Evolutionary conservation across 2,329 filamentous ascomycete genomes (phyloP), one percentile per base, ranked within the genome.

Genomic region (Colletotrichum truncatum): DNA sequence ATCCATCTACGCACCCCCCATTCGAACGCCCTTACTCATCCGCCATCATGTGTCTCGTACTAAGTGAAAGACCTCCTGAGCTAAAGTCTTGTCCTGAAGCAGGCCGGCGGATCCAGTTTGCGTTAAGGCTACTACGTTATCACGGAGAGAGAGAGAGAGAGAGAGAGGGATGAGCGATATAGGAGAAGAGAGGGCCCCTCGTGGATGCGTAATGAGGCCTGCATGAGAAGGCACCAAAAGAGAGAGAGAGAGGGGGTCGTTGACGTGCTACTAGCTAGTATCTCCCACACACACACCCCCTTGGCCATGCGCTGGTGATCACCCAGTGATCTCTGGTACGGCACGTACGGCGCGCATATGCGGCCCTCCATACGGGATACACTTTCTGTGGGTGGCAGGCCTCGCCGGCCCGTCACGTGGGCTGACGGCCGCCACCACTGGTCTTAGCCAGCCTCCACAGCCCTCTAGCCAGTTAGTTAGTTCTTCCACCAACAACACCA

Each of bases 241-340:
- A 41, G 51, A 18, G 43, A 12, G 34, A 11, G 34, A 25, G 11
- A n/a, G 23, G 32, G 49, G 38, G 56, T 45, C 41, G 56, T 60
- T 65, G 62, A 65, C 62, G 56, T 65, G 56, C 56, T 61, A 34
- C n/a, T 39, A 16, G 56, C 56, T 61, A 34, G 18, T 39, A 16
- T 58, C 39, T 43, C 12, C 38, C 30, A 57, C 39, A 46, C 38
- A 11, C 21, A 30, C 60, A 34, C 48, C 39, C 62, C 62, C 49
- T 41, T 51, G 34, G 34, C 43, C 41, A 65, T 65, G 62, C 62
- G 49, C 34, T 49, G 59, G 45, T 66, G 59, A 66, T 66, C 64
- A 58, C 41, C 64, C 43, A 66, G 59, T 66, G 64, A 66, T 66
- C 64, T 66, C 52, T 66, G 58, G 45, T 63, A 64, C 64, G 53